A percentile compares a stretch with the other conserved stretches of the same genome.
phyloP scores from a whole-genome alignment of 2,329 filamentous ascomycete species.

The Xylariaceae sp. region DNA sequence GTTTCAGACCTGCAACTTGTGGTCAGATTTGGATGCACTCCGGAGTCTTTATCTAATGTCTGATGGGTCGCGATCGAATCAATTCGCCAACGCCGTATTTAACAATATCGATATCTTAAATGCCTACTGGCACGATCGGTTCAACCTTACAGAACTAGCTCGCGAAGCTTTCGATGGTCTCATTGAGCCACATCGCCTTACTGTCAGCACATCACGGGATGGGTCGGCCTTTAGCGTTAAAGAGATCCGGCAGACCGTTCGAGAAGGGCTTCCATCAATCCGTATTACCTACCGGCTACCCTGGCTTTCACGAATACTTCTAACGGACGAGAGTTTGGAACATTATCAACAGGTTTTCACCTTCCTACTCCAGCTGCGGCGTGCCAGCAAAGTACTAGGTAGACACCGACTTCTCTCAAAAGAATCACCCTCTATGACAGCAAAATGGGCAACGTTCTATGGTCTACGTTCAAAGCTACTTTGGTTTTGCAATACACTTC shows the following conservation, averaged over 20 bases:
- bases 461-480: conserved; percentile 62
- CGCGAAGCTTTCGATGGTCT: conserved; percentile 62
- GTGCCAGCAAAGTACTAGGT: conserved; percentile 63
- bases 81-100: conserved; percentile 66
- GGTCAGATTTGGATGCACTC: conserved; percentile 59
- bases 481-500: conserved; percentile 71
- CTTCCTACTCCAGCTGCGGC: conserved; percentile 70
- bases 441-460: conserved; percentile 49
- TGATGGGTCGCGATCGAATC: conserved; percentile 63
- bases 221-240: conserved; percentile 40
- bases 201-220: conserved; percentile 47
- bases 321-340: conserved; percentile 58
- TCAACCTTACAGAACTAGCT: conserved; percentile 70
- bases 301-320: conserved; percentile 65
- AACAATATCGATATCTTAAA: conserved; percentile 61
- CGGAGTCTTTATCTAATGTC: conserved; percentile 70
- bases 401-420: conserved; percentile 44
- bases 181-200: conserved; percentile 58
- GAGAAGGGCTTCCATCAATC: conserved; percentile 56
- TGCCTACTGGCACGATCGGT: conserved; percentile 70
- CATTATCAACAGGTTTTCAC: conserved; percentile 70
- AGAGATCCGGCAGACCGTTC: conserved; percentile 52
- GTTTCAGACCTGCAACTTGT: conserved; percentile 63
- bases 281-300: conserved; percentile 62
- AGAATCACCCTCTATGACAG: conserved; percentile 35